Evolutionary conservation across 164 flowering plant genomes (phyloP), one percentile per base, ranked within the genome.

Genomic region (Aristolochia contorta): DNA sequence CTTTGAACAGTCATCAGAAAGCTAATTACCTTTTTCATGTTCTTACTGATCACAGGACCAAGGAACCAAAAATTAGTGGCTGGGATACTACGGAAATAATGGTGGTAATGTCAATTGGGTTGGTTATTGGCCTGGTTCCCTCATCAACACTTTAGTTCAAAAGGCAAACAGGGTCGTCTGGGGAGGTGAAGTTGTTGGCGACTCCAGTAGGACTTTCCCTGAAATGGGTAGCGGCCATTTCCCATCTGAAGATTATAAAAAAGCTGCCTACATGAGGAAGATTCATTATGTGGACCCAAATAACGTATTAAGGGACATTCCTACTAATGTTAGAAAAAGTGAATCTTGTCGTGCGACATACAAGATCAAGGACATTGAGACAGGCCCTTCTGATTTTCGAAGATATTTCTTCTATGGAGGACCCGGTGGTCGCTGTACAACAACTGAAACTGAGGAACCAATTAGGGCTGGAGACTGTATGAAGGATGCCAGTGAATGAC

Each of bases 331-430:
- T 37, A 37, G 43, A 10, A 37, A 37, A 37, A 37, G 5, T 37
- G 43, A 37, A 37, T 3, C 43, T 8, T 37, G 43, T 10, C 20
- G 1, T 12, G n/a, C 22, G 22, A 5, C 6, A 0, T 18, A 9
- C 12, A 50, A n/a, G 54, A 2, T n/a, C 2, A 10, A 9, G 22
- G 20, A 22, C 22, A 19, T 50, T 22, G 21, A 4, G 54, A 16
- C 54, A 50, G 22, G 21, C 12, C 12, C 22, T 3, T 0, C 22
- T 50, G 22, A 6, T 1, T 22, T 50, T n/a, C 22, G 21, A 18
- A 50, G 54, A 22, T 19, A n/a, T 50, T 50, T 48, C 52, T 48
- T n/a, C 54, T n/a, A n/a, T 50, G 21, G 54, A 2, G 54, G 54
- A 22, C 21, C 21, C 1, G 54, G 54, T 50, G 54, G 52, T 16